These are phyloP conservation scores for Allium sativum DNA, from an alignment of 106 monocot species.

Conservation along the genomic window DNA sequence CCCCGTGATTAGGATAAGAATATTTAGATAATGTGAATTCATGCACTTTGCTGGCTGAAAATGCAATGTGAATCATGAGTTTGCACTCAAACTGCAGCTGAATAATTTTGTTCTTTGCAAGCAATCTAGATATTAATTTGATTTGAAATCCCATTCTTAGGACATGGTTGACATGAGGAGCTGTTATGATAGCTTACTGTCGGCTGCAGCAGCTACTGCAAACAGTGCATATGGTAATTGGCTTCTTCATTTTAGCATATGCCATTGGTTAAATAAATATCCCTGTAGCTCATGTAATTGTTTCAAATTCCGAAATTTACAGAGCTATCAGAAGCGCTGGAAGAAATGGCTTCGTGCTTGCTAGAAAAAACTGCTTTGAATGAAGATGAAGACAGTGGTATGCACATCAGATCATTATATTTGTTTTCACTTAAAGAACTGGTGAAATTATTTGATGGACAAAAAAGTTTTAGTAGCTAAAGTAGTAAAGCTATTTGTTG, in stretches of 20 bases:
- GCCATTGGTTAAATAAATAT: too few relatives aligned
- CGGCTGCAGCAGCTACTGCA: constrained; percentile 77
- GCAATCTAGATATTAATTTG: too few relatives aligned
- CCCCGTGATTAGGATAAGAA: too few relatives aligned
- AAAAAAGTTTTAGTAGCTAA: too few relatives aligned
- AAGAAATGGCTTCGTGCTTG: constrained; percentile 77
- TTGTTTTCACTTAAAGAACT: neutral
- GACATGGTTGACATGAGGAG: constrained; percentile 78
- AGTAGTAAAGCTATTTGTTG: too few relatives aligned
- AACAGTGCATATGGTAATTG: constrained; percentile 74
- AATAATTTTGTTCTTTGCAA: too few relatives aligned
- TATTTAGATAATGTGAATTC: too few relatives aligned
- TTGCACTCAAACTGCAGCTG: too few relatives aligned
- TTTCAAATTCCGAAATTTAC: constrained; percentile 9
- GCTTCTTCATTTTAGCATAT: constrained; percentile 4
- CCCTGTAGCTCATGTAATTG: neutral
- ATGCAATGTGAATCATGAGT: too few relatives aligned
- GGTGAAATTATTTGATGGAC: too few relatives aligned
- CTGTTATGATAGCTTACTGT: constrained; percentile 79
- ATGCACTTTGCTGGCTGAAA: too few relatives aligned
- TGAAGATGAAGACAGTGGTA: constrained; percentile 87
- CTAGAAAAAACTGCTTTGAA: constrained; percentile 80
- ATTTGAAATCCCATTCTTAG: constrained; percentile 15
- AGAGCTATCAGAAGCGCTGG: constrained; percentile 83
- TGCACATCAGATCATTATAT: constrained; percentile 13